Evolutionary conservation across 805 yeast species (phyloP), one percentile per base, ranked within the genome.

Genomic region (Candida incommunis): DNA sequence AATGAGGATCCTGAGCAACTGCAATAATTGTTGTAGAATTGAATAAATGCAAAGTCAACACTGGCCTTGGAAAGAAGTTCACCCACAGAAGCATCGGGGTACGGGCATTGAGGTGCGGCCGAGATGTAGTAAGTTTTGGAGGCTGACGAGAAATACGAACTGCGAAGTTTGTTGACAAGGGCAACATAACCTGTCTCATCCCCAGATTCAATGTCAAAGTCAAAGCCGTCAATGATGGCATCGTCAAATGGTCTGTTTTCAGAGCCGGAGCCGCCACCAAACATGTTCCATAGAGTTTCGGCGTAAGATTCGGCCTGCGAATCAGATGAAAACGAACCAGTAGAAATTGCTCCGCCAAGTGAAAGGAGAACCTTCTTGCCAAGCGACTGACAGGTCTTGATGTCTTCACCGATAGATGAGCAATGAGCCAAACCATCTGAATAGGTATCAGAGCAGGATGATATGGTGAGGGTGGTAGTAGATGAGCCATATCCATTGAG

Each of bases 101-200:
- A 82, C 22, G 77, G 80, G 67, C 96, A 88, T 66, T 86, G 95
- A 20, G 96, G 96, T 50, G 96, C 90, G 51, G 95, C 95, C 44
- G 94, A 77, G 41, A 86, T 66, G 60, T 80, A 83, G 66, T 78
- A 83, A 23, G 63, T 54, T 62, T 78, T 82, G 41, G 81, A 68
- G 26, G 78, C 65, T 23, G 64, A 68, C 35, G 68, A 63, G 42
- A 65, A 66, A 47, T 62, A 70, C 43, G 60, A 60, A 3, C 48
- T 46, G 51, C 75, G 66, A 49, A 78, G 55, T 52, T 71, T 67
- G 37, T 62, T 67, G 13, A 76, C 82, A 44, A 81, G 61, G 15
- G 80, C 74, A 29, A 76, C 73, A 56, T 80, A 82, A n/a, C 95
- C 95, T 1, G 68, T 65, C 43, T 71, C 69, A 46, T 69, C 61